These are phyloP conservation scores for Marsdenia floribunda DNA, from an alignment of 257 asterid genomes.

Conservation along the genomic window DNA sequence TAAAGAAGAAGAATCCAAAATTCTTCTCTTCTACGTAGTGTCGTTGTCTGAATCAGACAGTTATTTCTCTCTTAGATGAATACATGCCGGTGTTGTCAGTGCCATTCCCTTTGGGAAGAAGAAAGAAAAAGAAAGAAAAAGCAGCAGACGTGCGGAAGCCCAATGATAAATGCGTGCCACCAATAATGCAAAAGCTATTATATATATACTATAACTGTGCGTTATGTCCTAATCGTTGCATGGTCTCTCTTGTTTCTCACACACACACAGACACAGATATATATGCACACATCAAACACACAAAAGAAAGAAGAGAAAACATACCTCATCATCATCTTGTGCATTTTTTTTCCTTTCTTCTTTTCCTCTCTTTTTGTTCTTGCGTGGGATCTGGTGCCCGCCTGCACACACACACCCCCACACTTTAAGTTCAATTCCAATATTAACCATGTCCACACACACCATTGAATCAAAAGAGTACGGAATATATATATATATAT, in stretches of 20 bases:
- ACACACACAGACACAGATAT: not conserved
- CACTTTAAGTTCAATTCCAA: too few relatives aligned
- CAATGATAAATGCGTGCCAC: constrained; percentile 39
- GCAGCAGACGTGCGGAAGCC: constrained; percentile 32
- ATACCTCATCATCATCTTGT: not conserved
- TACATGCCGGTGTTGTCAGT: constrained; percentile 15
- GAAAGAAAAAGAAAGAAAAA: constrained; percentile 14
- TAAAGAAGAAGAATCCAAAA: constrained; percentile 17
- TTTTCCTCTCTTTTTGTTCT: not conserved
- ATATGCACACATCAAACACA: not conserved
- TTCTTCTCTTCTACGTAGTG: constrained; percentile 22
- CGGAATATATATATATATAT: too few relatives aligned
- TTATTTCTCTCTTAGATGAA: constrained; percentile 23
- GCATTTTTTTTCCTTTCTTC: not conserved
- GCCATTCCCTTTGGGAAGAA: constrained; percentile 13
- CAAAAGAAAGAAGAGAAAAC: not conserved
- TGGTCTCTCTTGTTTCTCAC: constrained; percentile 14
- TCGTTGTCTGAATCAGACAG: constrained; percentile 42
- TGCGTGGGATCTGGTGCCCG: not conserved
- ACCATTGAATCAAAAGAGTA: too few relatives aligned
- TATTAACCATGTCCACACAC: not conserved
- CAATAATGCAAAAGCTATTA: constrained; percentile 32
- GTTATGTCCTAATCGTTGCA: constrained; percentile 22
- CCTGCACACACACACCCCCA: not conserved
- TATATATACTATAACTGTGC: not conserved